Percentiles rank a stretch among this genome's conserved stretches.
Conservation (phyloP, 495 filamentous ascomycete species). For the Parachaetomium inaequale region DNA sequence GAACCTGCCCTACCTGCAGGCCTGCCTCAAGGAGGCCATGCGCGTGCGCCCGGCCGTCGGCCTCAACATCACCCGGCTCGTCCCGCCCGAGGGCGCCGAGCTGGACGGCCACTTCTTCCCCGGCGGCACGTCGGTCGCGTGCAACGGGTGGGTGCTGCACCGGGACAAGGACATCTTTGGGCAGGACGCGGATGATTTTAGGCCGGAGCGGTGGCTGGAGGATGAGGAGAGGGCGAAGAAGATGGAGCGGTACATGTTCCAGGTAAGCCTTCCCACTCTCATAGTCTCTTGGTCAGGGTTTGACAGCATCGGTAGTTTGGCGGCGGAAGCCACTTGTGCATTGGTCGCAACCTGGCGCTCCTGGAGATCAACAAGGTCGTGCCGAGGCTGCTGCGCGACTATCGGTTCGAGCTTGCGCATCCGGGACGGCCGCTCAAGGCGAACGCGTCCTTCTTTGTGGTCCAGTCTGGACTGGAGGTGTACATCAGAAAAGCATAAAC, state of each 20-base stretch:
- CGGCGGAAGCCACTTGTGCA: constrained; percentile 52
- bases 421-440: constrained; percentile 43
- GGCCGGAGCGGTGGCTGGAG: constrained; percentile 65
- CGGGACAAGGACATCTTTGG: constrained; percentile 57
- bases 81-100: constrained; percentile 51
- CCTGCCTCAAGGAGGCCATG: constrained; percentile 64
- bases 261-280: constrained; percentile 31
- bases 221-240: constrained; percentile 42
- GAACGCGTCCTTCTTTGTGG: constrained; percentile 54
- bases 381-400: constrained; percentile 48
- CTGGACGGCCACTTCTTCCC: constrained; percentile 54
- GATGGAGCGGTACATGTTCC: constrained; percentile 51
- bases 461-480: constrained; percentile 49
- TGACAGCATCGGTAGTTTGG: constrained; percentile 40
- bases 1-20: constrained; percentile 56
- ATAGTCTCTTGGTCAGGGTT: no score
- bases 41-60: constrained; percentile 62
- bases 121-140: constrained; percentile 47
- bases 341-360: constrained; percentile 53
- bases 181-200: constrained; percentile 56
- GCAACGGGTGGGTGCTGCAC: constrained; percentile 54
- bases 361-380: constrained; percentile 58
- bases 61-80: constrained; percentile 51
- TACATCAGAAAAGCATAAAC: constrained; percentile 32
- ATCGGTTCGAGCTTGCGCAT: constrained; percentile 48